A percentile compares a stretch with the other conserved stretches of the same genome.
phyloP scores from a whole-genome alignment of 345 rosid species.

The Eutrema yunnanense region DNA sequence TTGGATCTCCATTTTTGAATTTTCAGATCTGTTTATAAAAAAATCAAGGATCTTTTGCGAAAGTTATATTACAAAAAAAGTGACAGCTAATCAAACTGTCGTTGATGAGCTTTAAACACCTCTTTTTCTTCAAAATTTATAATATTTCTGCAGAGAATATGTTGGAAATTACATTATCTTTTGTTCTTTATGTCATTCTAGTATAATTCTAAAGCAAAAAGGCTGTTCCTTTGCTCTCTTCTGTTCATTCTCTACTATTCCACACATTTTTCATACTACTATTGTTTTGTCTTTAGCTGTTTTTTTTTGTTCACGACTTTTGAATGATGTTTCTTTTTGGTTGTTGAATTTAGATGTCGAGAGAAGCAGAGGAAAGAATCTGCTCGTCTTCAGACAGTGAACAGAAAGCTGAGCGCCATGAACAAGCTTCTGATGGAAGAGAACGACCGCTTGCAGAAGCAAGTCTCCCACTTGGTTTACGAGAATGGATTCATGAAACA shows the following conservation, averaged over 20 bases:
- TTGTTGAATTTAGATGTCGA: constrained; percentile 57
- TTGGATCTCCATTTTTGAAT: constrained; percentile 12
- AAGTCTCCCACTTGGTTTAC: constrained; percentile 90
- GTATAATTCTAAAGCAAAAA: constrained; percentile 19
- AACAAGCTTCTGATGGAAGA: constrained; percentile 98
- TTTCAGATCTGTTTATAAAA: constrained; percentile 19
- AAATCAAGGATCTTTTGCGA: background rate
- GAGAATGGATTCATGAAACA: constrained; percentile 85
- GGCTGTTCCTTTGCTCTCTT: constrained; percentile 8
- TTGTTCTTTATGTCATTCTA: constrained; percentile 28
- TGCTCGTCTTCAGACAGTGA: constrained; percentile 95
- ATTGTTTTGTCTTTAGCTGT: constrained; percentile 15
- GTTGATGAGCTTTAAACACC: constrained; percentile 19
- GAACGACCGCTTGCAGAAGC: constrained; percentile 96
- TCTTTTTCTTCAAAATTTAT: background rate
- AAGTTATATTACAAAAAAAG: constrained; percentile 3
- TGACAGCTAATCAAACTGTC: constrained; percentile 30
- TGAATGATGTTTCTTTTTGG: background rate
- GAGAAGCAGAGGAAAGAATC: constrained; percentile 98
- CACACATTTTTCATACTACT: constrained; percentile 8
- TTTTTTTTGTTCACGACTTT: background rate
- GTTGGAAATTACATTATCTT: constrained; percentile 30
- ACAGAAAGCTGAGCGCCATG: constrained; percentile 86
- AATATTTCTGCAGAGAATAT: constrained; percentile 9
- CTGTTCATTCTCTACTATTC: constrained; percentile 7